A percentile compares a stretch with the other conserved stretches of the same genome.
phyloP scores from a whole-genome alignment of 768 basidiomycete species.

The Baorangia bicolor region DNA sequence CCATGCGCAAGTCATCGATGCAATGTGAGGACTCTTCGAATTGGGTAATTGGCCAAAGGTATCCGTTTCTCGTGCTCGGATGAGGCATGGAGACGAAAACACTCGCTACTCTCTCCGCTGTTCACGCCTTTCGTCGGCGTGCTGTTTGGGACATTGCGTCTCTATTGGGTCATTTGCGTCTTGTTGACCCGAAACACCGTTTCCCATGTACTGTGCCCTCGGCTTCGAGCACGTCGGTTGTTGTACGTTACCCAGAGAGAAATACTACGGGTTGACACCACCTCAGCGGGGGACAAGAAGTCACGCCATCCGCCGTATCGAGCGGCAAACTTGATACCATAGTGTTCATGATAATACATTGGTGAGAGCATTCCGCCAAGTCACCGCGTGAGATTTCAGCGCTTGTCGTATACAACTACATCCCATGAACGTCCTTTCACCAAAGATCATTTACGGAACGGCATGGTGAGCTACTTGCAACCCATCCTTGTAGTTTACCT shows the following conservation, averaged over 20 bases:
- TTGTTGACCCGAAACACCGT: too few relatives aligned
- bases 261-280: background rate
- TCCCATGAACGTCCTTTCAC: slow-evolving; percentile 33
- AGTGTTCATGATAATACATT: background rate
- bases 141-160: background rate
- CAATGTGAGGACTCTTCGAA: background rate
- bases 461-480: slow-evolving; percentile 46
- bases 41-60: background rate
- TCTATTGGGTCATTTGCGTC: too few relatives aligned
- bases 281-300: background rate
- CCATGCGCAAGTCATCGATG: background rate
- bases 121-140: background rate
- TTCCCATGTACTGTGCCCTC: background rate
- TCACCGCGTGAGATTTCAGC: slow-evolving; percentile 18
- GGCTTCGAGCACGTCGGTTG: background rate
- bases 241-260: background rate
- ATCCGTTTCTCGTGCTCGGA: background rate
- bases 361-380: background rate
- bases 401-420: slow-evolving; percentile 3
- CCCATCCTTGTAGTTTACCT: background rate
- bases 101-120: background rate
- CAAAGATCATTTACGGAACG: slow-evolving; percentile 59
- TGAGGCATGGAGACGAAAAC: background rate
- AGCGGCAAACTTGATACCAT: background rate
- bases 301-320: background rate